These are phyloP conservation scores for Leishmania arabica DNA, from an alignment of 208 protist genomes.

Conservation along the genomic window DNA sequence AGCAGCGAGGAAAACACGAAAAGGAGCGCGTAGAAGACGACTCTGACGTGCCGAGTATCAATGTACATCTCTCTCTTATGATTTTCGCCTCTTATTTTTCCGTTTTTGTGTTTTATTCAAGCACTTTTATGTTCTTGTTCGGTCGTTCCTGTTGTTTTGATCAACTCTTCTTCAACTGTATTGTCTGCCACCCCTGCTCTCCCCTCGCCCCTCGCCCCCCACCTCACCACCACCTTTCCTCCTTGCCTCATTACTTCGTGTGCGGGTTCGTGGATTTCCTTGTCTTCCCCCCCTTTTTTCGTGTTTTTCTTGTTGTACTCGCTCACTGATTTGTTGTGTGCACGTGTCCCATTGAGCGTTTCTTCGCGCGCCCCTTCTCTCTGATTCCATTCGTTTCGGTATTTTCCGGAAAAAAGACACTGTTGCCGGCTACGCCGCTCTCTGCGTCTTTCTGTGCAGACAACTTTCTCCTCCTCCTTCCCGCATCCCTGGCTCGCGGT, in stretches of 20 bases:
- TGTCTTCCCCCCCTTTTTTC: not conserved
- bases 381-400: not conserved
- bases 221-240: too few species aligned
- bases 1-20: not conserved
- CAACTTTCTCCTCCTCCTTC: too few species aligned
- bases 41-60: too few species aligned
- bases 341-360: not conserved
- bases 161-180: not conserved
- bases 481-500: too few species aligned
- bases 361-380: not conserved
- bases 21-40: not conserved
- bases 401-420: not conserved
- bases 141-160: too few species aligned
- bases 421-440: not conserved
- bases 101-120: not conserved
- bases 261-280: not conserved
- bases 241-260: not conserved
- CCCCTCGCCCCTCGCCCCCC: not conserved
- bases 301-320: too few species aligned
- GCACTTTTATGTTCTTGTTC: not conserved
- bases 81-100: not conserved
- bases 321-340: not conserved
- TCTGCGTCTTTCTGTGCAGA: not conserved
- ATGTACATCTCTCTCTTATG: too few species aligned
- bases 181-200: not conserved